Evolutionary conservation across 352 stramenopile species (phyloP), one percentile per base, ranked within the genome.

Genomic region (Phytophthora fragariaefolia): DNA sequence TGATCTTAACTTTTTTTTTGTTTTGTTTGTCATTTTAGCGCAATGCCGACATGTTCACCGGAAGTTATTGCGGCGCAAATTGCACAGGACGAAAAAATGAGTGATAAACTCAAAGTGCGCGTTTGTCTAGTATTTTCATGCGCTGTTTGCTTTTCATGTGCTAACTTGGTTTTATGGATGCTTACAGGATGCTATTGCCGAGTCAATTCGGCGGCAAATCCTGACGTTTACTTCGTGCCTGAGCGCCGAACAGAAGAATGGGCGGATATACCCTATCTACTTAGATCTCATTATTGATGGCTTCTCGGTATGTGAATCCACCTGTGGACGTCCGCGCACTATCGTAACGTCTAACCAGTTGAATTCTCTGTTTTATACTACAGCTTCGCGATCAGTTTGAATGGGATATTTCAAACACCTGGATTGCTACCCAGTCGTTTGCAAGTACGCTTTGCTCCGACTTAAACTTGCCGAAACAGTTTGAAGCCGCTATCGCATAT

Each of bases 301-400:
- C 13, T 62, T 89, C 18, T 80, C 80, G 20, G 85, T 93, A 73
- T 45, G 81, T 79, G 34, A 2, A 43, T n/a, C n/a, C n/a, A n/a
- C n/a, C n/a, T n/a, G n/a, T n/a, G n/a, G n/a, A n/a, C n/a, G n/a
- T n/a, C n/a, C n/a, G n/a, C n/a, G n/a, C n/a, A n/a, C n/a, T n/a
- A n/a, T n/a, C n/a, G n/a, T n/a, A n/a, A n/a, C 2, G 6, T 38
- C 32, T 38, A 38, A 38, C 9, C 34, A 4, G 18, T 17, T 7
- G 34, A 7, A 20, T 43, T 13, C 15, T 43, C 17, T 55, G 18
- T 57, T 40, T 17, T 52, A 12, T 9, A n/a, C 24, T 50, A 27
- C 56, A 93, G 85, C 64, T 93, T 4, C 83, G 79, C 8, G 85
- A 93, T 66, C 85, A 92, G 59, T 90, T 93, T 26, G 85, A 93